Evolutionary conservation across 169 alveolate genomes (phyloP).

Genomic region (Besnoitia besnoiti): DNA sequence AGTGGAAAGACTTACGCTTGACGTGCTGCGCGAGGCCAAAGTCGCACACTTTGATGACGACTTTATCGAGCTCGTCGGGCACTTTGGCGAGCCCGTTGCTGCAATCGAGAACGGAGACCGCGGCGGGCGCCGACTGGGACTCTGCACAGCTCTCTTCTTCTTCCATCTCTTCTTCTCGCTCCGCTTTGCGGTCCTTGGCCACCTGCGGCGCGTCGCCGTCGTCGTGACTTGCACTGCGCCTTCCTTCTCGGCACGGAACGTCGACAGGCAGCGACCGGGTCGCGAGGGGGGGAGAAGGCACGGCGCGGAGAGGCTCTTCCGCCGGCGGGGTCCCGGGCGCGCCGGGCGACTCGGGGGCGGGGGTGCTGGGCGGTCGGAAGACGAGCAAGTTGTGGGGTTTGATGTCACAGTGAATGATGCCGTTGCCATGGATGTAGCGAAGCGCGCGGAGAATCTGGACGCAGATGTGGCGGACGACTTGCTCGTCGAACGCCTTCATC

Average conservation of each 20-base stretch:
- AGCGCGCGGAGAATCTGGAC: conserved; percentile 77
- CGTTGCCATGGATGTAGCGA: conserved; percentile 77
- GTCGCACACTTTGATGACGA: conserved; percentile 38
- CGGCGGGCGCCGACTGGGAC: not conserved
- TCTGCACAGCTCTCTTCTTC: not conserved
- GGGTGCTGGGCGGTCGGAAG: conserved; percentile 45
- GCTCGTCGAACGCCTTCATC: conserved; percentile 70
- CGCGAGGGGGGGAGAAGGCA: not conserved
- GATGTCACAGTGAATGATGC: conserved; percentile 80
- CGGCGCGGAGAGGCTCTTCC: not conserved
- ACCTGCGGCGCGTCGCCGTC: not conserved
- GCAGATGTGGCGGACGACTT: conserved; percentile 73
- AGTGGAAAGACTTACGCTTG: not conserved
- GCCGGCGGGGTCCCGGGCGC: not conserved
- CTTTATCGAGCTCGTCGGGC: not conserved
- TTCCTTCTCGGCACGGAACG: not conserved
- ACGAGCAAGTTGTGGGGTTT: conserved; percentile 80
- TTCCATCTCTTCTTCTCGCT: not conserved
- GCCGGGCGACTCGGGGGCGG: not conserved
- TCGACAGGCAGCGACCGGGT: not conserved
- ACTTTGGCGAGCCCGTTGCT: not conserved
- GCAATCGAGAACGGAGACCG: not conserved
- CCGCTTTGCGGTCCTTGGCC: not conserved
- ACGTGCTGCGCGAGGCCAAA: conserved; percentile 30
- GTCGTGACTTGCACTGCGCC: too few species aligned